Base-by-base conservation (phyloP, 495 filamentous ascomycete species). In the Viridothelium virens region DNA sequence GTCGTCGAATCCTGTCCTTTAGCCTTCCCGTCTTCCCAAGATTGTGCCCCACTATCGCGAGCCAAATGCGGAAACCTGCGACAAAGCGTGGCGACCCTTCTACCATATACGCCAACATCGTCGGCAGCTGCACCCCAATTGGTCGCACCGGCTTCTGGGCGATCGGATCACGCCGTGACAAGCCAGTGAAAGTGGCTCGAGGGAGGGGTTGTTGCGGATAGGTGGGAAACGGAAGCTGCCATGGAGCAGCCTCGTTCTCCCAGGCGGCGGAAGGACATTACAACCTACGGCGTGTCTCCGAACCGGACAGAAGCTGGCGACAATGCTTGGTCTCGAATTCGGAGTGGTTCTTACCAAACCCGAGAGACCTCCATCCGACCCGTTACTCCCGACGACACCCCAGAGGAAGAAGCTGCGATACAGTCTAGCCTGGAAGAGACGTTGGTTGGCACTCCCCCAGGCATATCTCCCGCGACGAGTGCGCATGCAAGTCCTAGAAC, bases 331-430 rank as follows among this genome's bases (percentile, higher is more conserved):
- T 59, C 53, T 10, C 53, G 53, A 6, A 59, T 59, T 7, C 53
- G 53, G 7, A 59, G 53, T 4, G 5, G 18, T 5, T 59, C 53
- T 7, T 59, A n/a, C 18, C 53, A 59, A 10, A 59, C 4, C 31
- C 4, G 53, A 34, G 53, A 18, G 25, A 14, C 70, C 33, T 72
- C 73, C 11, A 75, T 75, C 38, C 72, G 74, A 44, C 63, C 74
- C 18, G 74, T 75, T 37, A 73, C 74, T 10, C 74, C 74, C 11
- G 73, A 75, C 14, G 70, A 71, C 5, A 73, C 73, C 14, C 69
- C 71, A 18, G 73, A 74, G 56, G 69, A 71, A 46, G 62, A 63
- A 44, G 64, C 71, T 25, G 63, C 66, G 12, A 59, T 31, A 4
- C 53, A 59, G 53, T 59, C 53, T 31, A 59, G 53, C 53, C 53